phyloP scores from a whole-genome alignment of 2,329 filamentous ascomycete genomes.

The Fusarium sp. region DNA sequence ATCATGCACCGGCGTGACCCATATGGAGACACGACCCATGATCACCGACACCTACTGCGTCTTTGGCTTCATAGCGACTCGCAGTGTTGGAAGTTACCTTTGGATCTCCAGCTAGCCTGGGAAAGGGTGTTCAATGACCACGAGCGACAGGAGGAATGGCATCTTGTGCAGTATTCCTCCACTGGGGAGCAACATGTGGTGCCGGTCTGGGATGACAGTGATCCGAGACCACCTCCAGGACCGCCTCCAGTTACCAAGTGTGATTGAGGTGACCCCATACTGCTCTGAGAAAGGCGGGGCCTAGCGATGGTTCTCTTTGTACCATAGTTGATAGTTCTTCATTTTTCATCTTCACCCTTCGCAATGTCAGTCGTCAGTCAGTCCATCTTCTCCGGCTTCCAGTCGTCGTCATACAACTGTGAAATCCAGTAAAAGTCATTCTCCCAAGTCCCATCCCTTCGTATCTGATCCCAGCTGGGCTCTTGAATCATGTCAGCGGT shows the following conservation, averaged over 20 bases:
- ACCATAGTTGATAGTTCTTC: neutral
- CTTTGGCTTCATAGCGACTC: slow-evolving; percentile 56
- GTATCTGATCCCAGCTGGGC: neutral
- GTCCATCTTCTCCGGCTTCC: neutral
- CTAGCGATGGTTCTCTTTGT: neutral
- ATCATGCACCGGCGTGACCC: slow-evolving; percentile 58
- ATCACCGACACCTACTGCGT: slow-evolving; percentile 39
- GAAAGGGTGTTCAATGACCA: slow-evolving; percentile 58
- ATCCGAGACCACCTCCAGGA: neutral
- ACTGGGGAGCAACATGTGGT: neutral
- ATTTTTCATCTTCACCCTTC: neutral
- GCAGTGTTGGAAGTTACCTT: slow-evolving; percentile 54
- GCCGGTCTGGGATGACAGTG: neutral
- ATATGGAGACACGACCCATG: slow-evolving; percentile 51
- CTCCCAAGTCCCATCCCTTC: neutral
- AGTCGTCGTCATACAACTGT: neutral
- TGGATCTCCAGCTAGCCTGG: slow-evolving; percentile 55
- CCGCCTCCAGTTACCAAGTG: neutral
- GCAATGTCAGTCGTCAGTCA: neutral
- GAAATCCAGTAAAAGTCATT: slow-evolving; percentile 6
- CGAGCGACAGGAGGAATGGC: slow-evolving; percentile 53
- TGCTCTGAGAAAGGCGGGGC: neutral
- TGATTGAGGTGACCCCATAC: neutral
- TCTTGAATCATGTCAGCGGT: neutral
- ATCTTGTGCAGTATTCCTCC: neutral